phyloP scores from a whole-genome alignment of 23 red algal genomes.

The Gracilariopsis chorda region DNA sequence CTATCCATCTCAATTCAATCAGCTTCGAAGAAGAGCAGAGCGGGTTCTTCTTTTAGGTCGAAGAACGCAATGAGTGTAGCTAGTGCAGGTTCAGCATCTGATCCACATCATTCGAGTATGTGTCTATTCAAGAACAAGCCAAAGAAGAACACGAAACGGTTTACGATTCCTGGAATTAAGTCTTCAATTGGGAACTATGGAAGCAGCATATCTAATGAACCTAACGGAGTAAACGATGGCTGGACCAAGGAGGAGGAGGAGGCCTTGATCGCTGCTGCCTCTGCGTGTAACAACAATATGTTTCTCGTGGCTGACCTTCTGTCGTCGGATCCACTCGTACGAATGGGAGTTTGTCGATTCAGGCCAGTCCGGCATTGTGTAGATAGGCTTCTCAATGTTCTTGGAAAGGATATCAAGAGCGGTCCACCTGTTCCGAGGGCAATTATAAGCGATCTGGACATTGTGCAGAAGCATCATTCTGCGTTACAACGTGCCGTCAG shows the following conservation, averaged over 20 bases:
- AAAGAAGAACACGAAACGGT: slow-evolving; percentile 14
- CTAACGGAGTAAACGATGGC: slow-evolving; percentile 28
- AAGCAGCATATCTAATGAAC: neutral
- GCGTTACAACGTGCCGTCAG: neutral
- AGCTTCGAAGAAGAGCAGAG: neutral
- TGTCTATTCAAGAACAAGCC: slow-evolving; percentile 20
- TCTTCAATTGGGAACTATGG: neutral
- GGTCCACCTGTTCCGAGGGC: slow-evolving; percentile 8
- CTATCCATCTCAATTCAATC: neutral
- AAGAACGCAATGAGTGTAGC: neutral
- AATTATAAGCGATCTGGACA: neutral
- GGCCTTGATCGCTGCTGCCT: neutral
- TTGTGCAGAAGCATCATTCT: neutral
- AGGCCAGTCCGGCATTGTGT: neutral
- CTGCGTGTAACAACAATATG: slow-evolving; percentile 42
- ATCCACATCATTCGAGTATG: neutral
- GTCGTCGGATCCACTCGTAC: slow-evolving; percentile 1
- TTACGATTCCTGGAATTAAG: slow-evolving; percentile 8
- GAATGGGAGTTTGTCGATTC: slow-evolving; percentile 16
- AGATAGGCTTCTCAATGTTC: neutral
- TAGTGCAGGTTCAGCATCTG: neutral
- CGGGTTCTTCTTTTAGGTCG: neutral
- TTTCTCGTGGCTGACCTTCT: slow-evolving; percentile 46
- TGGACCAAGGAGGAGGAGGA: slow-evolving; percentile 63
- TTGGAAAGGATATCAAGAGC: slow-evolving; percentile 10